Base-by-base conservation (phyloP, 2,329 filamentous ascomycete species). In the Fusarium poae region DNA sequence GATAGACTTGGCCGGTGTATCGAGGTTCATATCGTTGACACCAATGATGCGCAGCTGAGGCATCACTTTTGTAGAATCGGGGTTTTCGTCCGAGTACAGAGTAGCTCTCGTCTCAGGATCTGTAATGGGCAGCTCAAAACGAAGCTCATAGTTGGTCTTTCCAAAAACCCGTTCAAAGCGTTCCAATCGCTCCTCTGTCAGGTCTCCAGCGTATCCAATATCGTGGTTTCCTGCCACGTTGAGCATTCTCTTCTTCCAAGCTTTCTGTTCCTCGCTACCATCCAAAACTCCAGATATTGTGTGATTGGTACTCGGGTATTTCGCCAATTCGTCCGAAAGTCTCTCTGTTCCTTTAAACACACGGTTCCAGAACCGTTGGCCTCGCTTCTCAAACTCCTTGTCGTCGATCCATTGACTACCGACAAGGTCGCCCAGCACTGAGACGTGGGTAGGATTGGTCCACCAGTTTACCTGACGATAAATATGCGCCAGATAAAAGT, bases 171-270 rank as follows among this genome's bases (percentile, higher is more conserved):
- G 84, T 80, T 97, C 94, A 76, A 98, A 99, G 2, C 96, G 88
- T 29, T 88, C 83, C 56, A 97, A 84, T 5, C 94, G 88, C 65
- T 88, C 84, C n/a, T 85, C 81, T 40, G 91, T 93, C 65, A 98
- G 85, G 78, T 99, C 96, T 5, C 96, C 96, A 0, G 94, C 93
- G 77, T 99, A 99, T 34, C 96, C 96, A 75, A 99, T 90, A 78
- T 99, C 96, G 77, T 99, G 96, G 76, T 99, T 99, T 2, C 96
- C 96, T 1, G 90, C 94, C 27, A 98, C 88, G 72, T 97, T 97
- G 77, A 99, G 93, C 67, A 97, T 85, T 57, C 91, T 87, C 40
- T 83, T 85, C n/a, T 84, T 80, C 96, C 96, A 98, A 4, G 79
- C 78, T 8, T 82, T 79, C 9, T 82, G 81, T 49, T 83, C 77